A percentile compares a stretch with the other conserved stretches of the same genome.
These are phyloP conservation scores for Sclerotiophoma versabilis DNA, from an alignment of 2,329 filamentous ascomycete species.

Conservation along the genomic window DNA sequence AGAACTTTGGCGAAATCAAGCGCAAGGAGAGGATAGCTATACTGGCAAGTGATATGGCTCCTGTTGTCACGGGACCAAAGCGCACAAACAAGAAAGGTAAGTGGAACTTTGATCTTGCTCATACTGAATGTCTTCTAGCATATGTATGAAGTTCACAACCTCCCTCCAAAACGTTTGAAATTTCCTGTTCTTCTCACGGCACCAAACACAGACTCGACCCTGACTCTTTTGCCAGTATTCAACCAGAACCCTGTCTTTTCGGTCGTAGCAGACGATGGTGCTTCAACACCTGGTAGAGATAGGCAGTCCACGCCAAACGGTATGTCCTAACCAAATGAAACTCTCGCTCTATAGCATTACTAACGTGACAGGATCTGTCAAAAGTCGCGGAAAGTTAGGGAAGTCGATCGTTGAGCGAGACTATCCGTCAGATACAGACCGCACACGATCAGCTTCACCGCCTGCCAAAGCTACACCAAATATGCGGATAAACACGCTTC, in stretches of 20 bases:
- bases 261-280: constrained; percentile 49
- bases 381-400: constrained; percentile 45
- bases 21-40: constrained; percentile 76
- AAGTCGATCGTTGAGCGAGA: constrained; percentile 47
- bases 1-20: constrained; percentile 74
- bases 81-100: constrained; percentile 57
- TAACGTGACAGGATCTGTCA: constrained; percentile 39
- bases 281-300: constrained; percentile 49
- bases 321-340: constrained; percentile 11
- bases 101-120: constrained; percentile 5
- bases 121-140: neutral
- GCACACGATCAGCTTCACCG: constrained; percentile 55
- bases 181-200: neutral
- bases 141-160: too few species aligned
- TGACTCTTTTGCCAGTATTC: constrained; percentile 39
- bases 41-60: constrained; percentile 76
- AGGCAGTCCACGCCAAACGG: constrained; percentile 51
- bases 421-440: constrained; percentile 55
- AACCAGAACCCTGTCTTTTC: constrained; percentile 53
- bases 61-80: constrained; percentile 64
- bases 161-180: neutral
- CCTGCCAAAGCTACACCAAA: constrained; percentile 50
- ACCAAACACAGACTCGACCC: neutral
- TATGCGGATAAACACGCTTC: constrained; percentile 58
- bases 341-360: neutral